Base-by-base conservation (phyloP, 202 grass and related monocot species). In the Setaria viridis region DNA sequence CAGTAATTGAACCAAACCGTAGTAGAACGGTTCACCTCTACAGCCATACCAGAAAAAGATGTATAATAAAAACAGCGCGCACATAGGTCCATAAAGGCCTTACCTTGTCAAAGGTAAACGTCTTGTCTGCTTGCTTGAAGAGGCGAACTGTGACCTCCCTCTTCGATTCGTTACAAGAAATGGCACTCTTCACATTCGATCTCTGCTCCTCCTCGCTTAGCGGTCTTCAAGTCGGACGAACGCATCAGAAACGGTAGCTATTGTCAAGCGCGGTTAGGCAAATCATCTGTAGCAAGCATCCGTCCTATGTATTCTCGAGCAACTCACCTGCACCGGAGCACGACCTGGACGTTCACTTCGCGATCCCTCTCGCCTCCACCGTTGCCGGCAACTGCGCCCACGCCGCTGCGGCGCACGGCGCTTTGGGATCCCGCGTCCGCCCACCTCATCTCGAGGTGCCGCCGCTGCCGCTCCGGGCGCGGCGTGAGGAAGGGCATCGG, bases 21-120 rank as follows among this genome's bases (percentile, higher is more conserved):
- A 8, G 4, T 8, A 85, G 19, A n/a, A 67, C 29, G 50, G 69
- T 80, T 89, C 45, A 12, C 21, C 17, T 20, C 12, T 25, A 70
- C 16, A 19, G 34, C n/a, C 45, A 30, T 47, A 54, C 5, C 12
- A 79, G 12, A 85, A 73, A 87, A 35, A 49, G 15, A 7, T 13
- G 14, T 59, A 62, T 43, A 25, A 0, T 47, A 43, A 6, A 73
- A 43, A 50, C 25, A 72, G 39, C 39, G 5, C 5, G 20, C 73
- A 72, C 32, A 82, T 17, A 57, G 25, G 21, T 43, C 9, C 0
- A 10, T 67, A 62, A 21, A 72, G 17, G 41, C 4, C 46, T 80
- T 68, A 97, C 95, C 92, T 91, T 97, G 66, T 97, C 95, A 86
- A 97, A 97, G 70, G 87, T 85, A 86, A 91, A 97, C 20, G 85